Percentiles rank a stretch among this genome's conserved stretches.
Conservation (phyloP, 2,329 filamentous ascomycete species). For the Dactylella cylindrospora region DNA sequence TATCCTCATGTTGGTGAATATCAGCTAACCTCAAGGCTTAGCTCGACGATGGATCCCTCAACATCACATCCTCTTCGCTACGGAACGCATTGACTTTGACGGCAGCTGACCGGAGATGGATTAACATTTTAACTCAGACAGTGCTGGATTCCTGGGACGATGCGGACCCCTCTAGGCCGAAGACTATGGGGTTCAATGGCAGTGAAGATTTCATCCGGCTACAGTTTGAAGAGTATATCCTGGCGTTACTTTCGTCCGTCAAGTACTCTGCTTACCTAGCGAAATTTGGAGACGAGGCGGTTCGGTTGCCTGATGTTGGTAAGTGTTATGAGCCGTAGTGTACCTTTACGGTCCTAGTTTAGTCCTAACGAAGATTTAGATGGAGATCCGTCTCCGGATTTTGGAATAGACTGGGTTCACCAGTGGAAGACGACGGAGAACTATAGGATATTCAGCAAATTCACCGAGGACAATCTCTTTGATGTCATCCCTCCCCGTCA, state of each 20-base stretch:
- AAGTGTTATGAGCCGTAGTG: constrained; percentile 17
- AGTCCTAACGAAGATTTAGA: constrained; percentile 60
- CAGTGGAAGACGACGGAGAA: constrained; percentile 87
- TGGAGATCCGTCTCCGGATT: constrained; percentile 81
- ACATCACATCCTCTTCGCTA: constrained; percentile 77
- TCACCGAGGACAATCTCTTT: constrained; percentile 71
- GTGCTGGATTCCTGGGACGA: constrained; percentile 98
- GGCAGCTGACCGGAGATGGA: constrained; percentile 87
- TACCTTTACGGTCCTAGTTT: constrained; percentile 21
- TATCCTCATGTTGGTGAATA: neutral
- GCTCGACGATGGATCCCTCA: constrained; percentile 84
- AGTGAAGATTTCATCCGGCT: constrained; percentile 97
- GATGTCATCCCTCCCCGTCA: constrained; percentile 92
- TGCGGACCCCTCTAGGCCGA: constrained; percentile 81
- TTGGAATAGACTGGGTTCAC: constrained; percentile 80
- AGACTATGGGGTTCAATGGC: constrained; percentile 88
- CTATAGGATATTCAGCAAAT: constrained; percentile 78
- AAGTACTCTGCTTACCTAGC: constrained; percentile 78
- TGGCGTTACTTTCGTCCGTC: constrained; percentile 81
- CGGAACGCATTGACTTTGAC: constrained; percentile 75
- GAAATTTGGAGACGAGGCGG: constrained; percentile 60
- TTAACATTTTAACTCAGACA: constrained; percentile 89
- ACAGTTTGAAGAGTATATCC: constrained; percentile 94
- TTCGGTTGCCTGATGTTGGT: constrained; percentile 58
- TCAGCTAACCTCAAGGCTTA: constrained; percentile 45